These are phyloP conservation scores for Sporothrix dimorphospora DNA, from an alignment of 2,329 filamentous ascomycete species.

Conservation along the genomic window DNA sequence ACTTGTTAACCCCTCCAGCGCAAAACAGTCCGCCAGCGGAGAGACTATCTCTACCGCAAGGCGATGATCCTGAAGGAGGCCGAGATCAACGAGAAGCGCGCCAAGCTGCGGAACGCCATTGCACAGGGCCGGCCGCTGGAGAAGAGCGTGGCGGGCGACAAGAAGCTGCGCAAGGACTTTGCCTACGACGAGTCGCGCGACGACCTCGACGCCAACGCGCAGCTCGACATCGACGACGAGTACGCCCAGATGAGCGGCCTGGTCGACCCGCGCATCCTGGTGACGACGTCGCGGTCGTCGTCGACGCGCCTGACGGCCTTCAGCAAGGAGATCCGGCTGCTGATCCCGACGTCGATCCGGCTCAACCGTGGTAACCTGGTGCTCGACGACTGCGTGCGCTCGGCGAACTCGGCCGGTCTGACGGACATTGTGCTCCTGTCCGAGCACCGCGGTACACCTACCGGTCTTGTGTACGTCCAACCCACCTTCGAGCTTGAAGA, in stretches of 20 bases:
- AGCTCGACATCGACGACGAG: constrained; percentile 81
- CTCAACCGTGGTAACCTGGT: constrained; percentile 91
- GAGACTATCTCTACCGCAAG: constrained; percentile 89
- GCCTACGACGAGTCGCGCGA: constrained; percentile 86
- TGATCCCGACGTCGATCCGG: constrained; percentile 83
- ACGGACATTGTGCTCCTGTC: constrained; percentile 86
- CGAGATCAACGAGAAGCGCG: constrained; percentile 88
- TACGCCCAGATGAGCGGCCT: constrained; percentile 90
- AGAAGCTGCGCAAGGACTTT: constrained; percentile 79
- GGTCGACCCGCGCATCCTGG: constrained; percentile 75
- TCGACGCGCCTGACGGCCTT: constrained; percentile 85
- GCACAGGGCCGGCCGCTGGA: constrained; percentile 88
- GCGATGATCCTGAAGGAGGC: constrained; percentile 87
- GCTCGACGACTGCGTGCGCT: constrained; percentile 80
- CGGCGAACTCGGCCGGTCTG: constrained; percentile 77
- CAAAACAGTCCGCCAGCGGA: constrained; percentile 75
- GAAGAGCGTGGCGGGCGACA: constrained; percentile 82
- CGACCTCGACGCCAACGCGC: constrained; percentile 68
- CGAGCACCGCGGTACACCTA: constrained; percentile 91
- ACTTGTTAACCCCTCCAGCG: constrained; percentile 46
- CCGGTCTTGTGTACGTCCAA: constrained; percentile 74
- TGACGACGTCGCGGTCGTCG: constrained; percentile 89
- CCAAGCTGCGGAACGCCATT: constrained; percentile 81
- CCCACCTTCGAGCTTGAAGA: too few species aligned
- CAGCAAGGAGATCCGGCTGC: constrained; percentile 76